phyloP scores from a whole-genome alignment of 2,329 filamentous ascomycete genomes.

The Pseudofabraea citricarpa region DNA sequence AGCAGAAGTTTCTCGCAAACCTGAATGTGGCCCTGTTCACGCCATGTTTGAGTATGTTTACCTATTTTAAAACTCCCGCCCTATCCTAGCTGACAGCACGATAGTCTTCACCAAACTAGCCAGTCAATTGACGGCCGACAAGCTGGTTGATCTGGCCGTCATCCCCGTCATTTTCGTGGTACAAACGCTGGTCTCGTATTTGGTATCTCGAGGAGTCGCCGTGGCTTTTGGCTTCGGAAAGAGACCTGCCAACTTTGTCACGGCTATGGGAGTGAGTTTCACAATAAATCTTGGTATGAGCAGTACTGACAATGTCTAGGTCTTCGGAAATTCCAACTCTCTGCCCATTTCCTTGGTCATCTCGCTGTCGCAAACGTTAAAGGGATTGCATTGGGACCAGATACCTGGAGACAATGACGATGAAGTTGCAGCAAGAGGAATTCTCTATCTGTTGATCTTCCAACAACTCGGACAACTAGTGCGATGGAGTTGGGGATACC shows the following conservation, averaged over 20 bases:
- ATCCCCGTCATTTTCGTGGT: conserved; percentile 93
- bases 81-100: too few relatives aligned
- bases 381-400: conserved; percentile 88
- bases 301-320: conserved; percentile 34
- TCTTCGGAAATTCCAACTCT: conserved; percentile 98
- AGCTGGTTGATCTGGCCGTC: conserved; percentile 82
- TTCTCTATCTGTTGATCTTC: conserved; percentile 93
- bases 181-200: conserved; percentile 82
- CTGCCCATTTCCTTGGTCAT: conserved; percentile 94
- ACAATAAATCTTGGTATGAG: neutral
- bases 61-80: too few relatives aligned
- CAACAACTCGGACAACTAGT: conserved; percentile 95
- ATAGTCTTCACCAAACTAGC: conserved; percentile 94
- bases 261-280: conserved; percentile 75
- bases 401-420: conserved; percentile 91
- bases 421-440: conserved; percentile 88
- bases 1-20: conserved; percentile 95
- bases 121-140: conserved; percentile 87
- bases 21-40: conserved; percentile 96
- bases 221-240: conserved; percentile 76
- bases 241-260: conserved; percentile 87
- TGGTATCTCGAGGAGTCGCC: conserved; percentile 66
- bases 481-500: conserved; percentile 97
- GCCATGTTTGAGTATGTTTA: conserved; percentile 80
- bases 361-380: conserved; percentile 86